Evolutionary conservation across 305 asterid genomes (phyloP), one percentile per base, ranked within the genome.

Genomic region (Solanum aculeatissimum): DNA sequence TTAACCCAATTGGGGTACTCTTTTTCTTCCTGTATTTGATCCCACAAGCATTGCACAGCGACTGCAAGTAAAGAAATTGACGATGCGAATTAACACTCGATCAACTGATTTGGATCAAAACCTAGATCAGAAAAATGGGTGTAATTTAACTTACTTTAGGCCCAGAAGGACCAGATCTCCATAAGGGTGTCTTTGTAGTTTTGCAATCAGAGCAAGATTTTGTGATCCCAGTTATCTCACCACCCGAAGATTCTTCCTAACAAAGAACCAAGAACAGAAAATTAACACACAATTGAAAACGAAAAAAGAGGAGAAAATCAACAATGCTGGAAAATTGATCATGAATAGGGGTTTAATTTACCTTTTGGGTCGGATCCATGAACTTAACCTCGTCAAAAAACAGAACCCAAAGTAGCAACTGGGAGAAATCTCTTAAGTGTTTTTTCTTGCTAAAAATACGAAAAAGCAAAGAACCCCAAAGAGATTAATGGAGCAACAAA

Each of bases 121-220:
- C 38, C 81, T 84, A 82, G 75, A 84, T 27, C 55, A 84, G 65
- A 62, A 23, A 66, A 32, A 74, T 32, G 29, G 0, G 16, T 8
- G 21, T 12, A 71, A 63, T 6, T 25, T 29, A 10, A 53, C 27
- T 80, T 58, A 94, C 95, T 94, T 92, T 94, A 47, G 94, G 98
- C 69, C 98, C 97, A 13, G 88, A 51, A 3, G 98, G 98, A 21
- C 93, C 97, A 80, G 88, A 80, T 85, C 98, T 89, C 98, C 98
- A 93, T 38, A 93, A 83, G 38, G 98, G 98, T 21, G 95, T 93
- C 51, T 87, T 90, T 4, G 94, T 91, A 78, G 93, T 89, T 83
- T 86, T 90, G 88, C 98, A 94, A 83, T 85, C 90, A 71, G 86
- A 87, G 83, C 94, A 93, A 38, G 74, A 83, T 87, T 89, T 92